Base-by-base conservation (phyloP, 208 protist genomes). In the Crithidia thermophila region DNA sequence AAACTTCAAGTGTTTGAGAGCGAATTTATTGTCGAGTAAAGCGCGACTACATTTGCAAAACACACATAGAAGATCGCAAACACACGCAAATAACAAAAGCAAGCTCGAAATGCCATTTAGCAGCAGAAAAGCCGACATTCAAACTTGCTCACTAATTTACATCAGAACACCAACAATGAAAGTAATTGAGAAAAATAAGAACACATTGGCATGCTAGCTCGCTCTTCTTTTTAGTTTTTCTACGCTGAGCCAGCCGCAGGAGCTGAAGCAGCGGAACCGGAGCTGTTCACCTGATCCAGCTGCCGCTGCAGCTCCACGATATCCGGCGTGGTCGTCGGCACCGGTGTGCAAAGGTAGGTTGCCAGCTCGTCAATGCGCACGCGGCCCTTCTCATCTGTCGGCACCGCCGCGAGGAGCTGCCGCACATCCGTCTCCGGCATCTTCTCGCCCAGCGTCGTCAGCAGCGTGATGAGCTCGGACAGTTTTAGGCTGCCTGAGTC, bases 391-490 rank as follows among this genome's bases (percentile, higher is more conserved):
- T 87, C 85, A 58, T 94, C 86, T 4, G 80, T 87, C 11, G 58
- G 75, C 33, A 94, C 87, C 65, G 92, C 87, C n/a, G 87, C 67
- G 36, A 96, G 52, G 8, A 96, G 73, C 70, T 95, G 87, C 30
- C 81, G 77, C 69, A 96, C 91, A 49, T 96, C 91, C 1, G 67
- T 40, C 67, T 94, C 89, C 11, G 83, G 77, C 87, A 96, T 96
- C 65, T 94, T 94, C 75, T 96, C 91, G 0, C 91, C 91, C 14
- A 96, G 82, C 14, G 91, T 90, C 8, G 85, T 88, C 18, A 96
- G 77, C 31, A 96, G 76, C 6, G 87, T 93, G 57, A 93, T 83
- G 30, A 96, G 81, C 61, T 96, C 91, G 4, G 83, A 80, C 11
- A 94, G 74, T 43, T 84, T 80, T 43, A 96, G 67, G 23, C 65